Evolutionary conservation across 2,329 filamentous ascomycete species (phyloP).

Genomic region (Penicillium sp.): DNA sequence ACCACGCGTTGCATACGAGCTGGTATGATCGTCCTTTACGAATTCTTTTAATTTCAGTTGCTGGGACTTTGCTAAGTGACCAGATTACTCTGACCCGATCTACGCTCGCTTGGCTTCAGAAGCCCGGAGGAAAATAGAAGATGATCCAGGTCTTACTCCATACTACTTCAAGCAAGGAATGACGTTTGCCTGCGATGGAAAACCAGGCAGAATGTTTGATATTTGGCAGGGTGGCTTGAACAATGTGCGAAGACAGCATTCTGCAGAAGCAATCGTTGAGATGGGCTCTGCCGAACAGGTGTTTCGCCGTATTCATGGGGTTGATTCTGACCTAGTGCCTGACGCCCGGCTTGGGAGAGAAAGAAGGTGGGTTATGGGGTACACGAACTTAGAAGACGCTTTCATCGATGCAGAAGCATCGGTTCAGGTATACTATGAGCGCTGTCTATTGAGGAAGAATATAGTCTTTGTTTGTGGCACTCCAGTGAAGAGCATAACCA

Average conservation of each 20-base stretch:
- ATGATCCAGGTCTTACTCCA: slow-evolving; percentile 17
- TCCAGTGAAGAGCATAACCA: slow-evolving; percentile 16
- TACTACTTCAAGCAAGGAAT: slow-evolving; percentile 24
- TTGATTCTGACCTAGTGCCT: slow-evolving; percentile 11
- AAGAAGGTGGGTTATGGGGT: slow-evolving; percentile 20
- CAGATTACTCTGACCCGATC: slow-evolving; percentile 23
- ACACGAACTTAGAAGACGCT: slow-evolving; percentile 22
- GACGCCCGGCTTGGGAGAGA: slow-evolving; percentile 1
- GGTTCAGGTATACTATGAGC: slow-evolving; percentile 22
- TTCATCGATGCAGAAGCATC: slow-evolving; percentile 23
- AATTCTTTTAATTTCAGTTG: background rate
- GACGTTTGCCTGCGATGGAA: slow-evolving; percentile 20
- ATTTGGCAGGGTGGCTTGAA: slow-evolving; percentile 15
- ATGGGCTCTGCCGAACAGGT: slow-evolving; percentile 16
- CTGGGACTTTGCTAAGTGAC: background rate
- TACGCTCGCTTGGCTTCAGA: slow-evolving; percentile 20
- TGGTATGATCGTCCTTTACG: slow-evolving; percentile 11
- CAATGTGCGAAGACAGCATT: background rate
- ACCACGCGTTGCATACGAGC: slow-evolving; percentile 28
- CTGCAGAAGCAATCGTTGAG: slow-evolving; percentile 5
- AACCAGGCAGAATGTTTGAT: slow-evolving; percentile 16
- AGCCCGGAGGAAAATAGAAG: slow-evolving; percentile 19
- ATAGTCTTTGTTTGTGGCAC: slow-evolving; percentile 20
- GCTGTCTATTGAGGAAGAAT: slow-evolving; percentile 17
- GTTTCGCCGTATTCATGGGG: slow-evolving; percentile 21